Conservation (phyloP, 2,329 filamentous ascomycete genomes). For the Trichoderma aggressivum region DNA sequence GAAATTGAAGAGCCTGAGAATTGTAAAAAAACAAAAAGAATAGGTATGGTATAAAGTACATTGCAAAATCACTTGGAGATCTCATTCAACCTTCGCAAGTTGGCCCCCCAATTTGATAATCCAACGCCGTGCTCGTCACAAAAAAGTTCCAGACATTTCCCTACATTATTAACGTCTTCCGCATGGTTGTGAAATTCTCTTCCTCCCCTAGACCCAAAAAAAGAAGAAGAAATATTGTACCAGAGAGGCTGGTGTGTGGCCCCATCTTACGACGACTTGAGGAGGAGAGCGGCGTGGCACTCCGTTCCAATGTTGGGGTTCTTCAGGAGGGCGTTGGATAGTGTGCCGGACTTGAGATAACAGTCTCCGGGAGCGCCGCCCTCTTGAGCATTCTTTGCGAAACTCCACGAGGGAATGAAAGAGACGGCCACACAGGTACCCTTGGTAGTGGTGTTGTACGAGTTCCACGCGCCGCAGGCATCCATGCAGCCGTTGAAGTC, state of each 20-base stretch:
- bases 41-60: conserved; percentile 6
- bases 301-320: conserved; percentile 1
- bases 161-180: background rate
- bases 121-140: conserved; percentile 6
- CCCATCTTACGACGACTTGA: background rate
- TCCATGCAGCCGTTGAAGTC: conserved; percentile 13
- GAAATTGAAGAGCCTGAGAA: background rate
- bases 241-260: background rate
- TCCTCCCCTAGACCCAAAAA: background rate
- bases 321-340: background rate
- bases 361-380: conserved; percentile 5
- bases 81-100: background rate
- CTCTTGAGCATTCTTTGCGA: background rate
- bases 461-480: conserved; percentile 2
- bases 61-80: conserved; percentile 11
- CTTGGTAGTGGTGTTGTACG: background rate
- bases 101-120: background rate
- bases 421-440: background rate
- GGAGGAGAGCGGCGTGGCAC: background rate
- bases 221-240: background rate
- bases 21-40: background rate
- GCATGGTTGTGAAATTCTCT: background rate
- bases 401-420: conserved; percentile 4
- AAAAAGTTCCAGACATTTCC: background rate
- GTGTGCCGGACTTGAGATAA: conserved; percentile 1